These are phyloP conservation scores for Garcia nutans DNA, from an alignment of 345 rosid genomes.

Conservation along the genomic window DNA sequence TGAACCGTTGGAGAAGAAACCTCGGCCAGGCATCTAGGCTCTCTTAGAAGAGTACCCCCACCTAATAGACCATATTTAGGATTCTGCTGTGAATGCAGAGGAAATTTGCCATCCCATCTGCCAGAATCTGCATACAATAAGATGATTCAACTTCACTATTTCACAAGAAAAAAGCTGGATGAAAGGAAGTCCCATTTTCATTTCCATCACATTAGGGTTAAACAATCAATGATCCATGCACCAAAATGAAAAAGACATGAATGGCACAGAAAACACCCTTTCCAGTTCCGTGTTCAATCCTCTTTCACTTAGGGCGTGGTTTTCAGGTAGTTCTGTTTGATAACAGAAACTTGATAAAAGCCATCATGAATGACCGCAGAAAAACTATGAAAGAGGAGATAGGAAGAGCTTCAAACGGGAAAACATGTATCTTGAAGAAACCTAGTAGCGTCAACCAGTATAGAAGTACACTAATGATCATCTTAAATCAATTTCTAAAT, in stretches of 20 bases:
- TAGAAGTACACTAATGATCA: too few relatives aligned
- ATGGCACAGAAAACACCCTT: not conserved
- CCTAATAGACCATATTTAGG: conserved; percentile 27
- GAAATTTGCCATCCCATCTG: conserved; percentile 11
- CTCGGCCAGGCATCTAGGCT: conserved; percentile 1
- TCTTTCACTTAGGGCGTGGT: not conserved
- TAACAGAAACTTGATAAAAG: not conserved
- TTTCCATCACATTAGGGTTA: not conserved
- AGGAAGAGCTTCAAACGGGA: not conserved
- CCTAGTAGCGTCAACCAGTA: not conserved
- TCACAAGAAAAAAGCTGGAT: conserved; percentile 5
- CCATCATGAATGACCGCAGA: not conserved
- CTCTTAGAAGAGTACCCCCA: conserved; percentile 14
- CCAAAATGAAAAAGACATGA: not conserved
- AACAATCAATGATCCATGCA: not conserved
- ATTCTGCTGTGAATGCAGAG: conserved; percentile 13
- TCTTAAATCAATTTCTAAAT: not conserved
- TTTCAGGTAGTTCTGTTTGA: too few relatives aligned
- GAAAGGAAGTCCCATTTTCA: not conserved
- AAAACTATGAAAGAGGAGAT: not conserved
- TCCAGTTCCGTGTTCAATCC: not conserved
- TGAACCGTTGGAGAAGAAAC: conserved; percentile 17
- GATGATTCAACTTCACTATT: conserved; percentile 12
- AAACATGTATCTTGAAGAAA: not conserved
- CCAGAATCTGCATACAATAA: conserved; percentile 25